phyloP scores from a whole-genome alignment of 129 eudicot genomes.

The Flaveria brownii region DNA sequence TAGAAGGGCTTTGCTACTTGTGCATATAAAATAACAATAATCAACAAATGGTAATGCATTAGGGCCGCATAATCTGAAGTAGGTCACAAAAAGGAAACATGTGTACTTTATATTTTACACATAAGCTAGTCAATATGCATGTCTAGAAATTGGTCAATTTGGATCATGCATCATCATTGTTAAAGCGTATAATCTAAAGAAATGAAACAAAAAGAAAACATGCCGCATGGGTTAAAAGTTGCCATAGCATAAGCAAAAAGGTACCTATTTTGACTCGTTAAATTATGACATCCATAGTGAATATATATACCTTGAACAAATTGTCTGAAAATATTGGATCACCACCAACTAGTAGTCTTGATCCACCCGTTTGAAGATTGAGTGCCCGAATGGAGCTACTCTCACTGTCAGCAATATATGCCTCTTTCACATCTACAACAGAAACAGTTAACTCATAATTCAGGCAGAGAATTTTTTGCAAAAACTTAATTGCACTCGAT shows the following conservation, averaged over 20 bases:
- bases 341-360: conserved; percentile 90
- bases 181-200: not conserved
- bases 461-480: conserved; percentile 10
- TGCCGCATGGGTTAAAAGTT: not conserved
- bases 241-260: conserved; percentile 10
- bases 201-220: not conserved
- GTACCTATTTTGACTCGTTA: conserved; percentile 1
- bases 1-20: conserved; percentile 2
- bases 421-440: conserved; percentile 70
- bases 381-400: conserved; percentile 98
- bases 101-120: not conserved
- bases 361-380: conserved; percentile 80
- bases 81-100: conserved; percentile 5
- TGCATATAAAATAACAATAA: not conserved
- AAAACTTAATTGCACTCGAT: not conserved
- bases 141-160: conserved; percentile 3
- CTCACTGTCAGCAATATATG: conserved; percentile 94
- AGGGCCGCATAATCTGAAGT: not conserved
- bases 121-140: not conserved
- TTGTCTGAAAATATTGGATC: conserved; percentile 88
- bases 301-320: conserved; percentile 70
- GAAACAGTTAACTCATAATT: conserved; percentile 5
- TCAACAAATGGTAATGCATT: not conserved
- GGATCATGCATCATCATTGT: not conserved
- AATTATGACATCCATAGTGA: conserved; percentile 10